These are phyloP conservation scores for Cyberlindnera misumaiensis DNA, from an alignment of 805 yeast species.

Conservation along the genomic window DNA sequence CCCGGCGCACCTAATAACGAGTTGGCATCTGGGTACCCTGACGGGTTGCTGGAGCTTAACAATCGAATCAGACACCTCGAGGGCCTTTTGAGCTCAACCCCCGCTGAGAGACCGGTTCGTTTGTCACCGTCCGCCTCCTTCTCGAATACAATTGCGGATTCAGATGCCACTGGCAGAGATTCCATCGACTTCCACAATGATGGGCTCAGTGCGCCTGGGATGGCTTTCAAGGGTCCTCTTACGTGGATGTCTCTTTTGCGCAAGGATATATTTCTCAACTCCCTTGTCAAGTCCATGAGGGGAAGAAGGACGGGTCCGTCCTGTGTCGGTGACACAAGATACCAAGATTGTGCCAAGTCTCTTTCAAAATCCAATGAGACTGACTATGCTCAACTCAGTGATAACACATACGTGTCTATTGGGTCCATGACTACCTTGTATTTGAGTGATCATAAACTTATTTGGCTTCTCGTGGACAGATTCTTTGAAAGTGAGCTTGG, in stretches of 20 bases:
- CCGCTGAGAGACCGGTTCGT: too few species aligned
- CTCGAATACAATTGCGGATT: not conserved
- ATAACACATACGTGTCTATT: conserved; percentile 1
- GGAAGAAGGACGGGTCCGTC: conserved; percentile 4
- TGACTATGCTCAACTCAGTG: not conserved
- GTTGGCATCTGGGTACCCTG: too few species aligned
- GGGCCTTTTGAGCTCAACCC: too few species aligned
- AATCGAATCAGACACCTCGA: too few species aligned
- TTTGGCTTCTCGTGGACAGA: conserved; percentile 21
- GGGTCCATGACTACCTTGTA: conserved; percentile 1
- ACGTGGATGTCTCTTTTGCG: conserved; percentile 21
- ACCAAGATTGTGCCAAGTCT: not conserved
- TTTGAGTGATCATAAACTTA: conserved; percentile 14
- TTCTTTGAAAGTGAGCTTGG: conserved; percentile 20
- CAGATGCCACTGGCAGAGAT: conserved; percentile 1
- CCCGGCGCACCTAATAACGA: not conserved
- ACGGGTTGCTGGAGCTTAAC: too few species aligned
- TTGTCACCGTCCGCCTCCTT: not conserved
- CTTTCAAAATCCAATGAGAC: not conserved
- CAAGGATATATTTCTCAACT: conserved; percentile 20
- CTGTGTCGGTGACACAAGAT: not conserved
- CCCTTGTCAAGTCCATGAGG: conserved; percentile 9
- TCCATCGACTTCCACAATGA: conserved; percentile 6
- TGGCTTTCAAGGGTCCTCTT: conserved; percentile 17
- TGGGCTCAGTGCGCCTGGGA: conserved; percentile 5